Conservation (phyloP, 1,284 basidiomycete genomes). For the Boletus semigastroideus region DNA sequence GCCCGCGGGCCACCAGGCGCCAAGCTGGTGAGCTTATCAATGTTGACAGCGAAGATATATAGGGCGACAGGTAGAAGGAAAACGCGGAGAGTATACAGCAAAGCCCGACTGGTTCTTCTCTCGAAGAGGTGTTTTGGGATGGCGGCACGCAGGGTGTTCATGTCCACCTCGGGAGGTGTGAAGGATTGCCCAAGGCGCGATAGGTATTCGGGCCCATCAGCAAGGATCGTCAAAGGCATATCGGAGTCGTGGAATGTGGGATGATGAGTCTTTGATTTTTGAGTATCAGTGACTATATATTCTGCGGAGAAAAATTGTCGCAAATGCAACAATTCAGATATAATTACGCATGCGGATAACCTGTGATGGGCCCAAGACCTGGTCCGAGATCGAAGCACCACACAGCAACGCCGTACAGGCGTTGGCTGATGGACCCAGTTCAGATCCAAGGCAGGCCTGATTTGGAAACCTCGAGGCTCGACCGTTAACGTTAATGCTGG, state of each 20-base stretch:
- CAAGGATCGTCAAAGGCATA: background rate
- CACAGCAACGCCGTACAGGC: background rate
- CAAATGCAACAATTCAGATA: background rate
- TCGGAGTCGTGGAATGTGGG: background rate
- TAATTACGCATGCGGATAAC: background rate
- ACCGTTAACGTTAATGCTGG: background rate
- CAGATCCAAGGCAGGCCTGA: background rate
- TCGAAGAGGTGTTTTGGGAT: conserved; percentile 2
- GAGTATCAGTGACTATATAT: background rate
- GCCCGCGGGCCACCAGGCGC: background rate
- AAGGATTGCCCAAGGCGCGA: background rate
- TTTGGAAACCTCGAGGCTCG: background rate
- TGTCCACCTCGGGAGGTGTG: conserved; percentile 1
- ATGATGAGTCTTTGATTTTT: background rate
- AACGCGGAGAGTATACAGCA: background rate
- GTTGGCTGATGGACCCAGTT: background rate
- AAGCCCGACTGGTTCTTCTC: background rate
- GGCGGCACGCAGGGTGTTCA: background rate
- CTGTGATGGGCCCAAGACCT: background rate
- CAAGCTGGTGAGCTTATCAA: background rate
- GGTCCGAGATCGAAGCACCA: background rate
- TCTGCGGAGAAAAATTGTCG: background rate
- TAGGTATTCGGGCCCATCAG: background rate
- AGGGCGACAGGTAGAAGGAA: background rate
- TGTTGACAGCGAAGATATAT: background rate